A percentile compares a stretch with the other conserved stretches of the same genome.
These are phyloP conservation scores for Pseudogymnoascus sp. DNA, from an alignment of 2,329 filamentous ascomycete species.

Conservation along the genomic window DNA sequence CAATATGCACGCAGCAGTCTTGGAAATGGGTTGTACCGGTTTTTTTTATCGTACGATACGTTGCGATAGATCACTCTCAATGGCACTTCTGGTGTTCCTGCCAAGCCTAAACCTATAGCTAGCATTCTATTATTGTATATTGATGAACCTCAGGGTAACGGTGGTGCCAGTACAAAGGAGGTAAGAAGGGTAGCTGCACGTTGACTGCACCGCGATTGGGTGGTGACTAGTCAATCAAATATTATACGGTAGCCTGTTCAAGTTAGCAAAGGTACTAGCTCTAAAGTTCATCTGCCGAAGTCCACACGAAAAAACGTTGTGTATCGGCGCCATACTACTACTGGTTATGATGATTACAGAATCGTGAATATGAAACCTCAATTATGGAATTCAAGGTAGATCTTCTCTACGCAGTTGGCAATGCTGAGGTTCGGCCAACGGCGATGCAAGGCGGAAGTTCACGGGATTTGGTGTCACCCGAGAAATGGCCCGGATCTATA, in stretches of 20 bases:
- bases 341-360: neutral
- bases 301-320: neutral
- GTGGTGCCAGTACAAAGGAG: neutral
- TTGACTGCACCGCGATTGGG: neutral
- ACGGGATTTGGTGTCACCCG: neutral
- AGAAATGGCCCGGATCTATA: neutral
- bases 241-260: neutral
- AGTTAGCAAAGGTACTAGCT: neutral
- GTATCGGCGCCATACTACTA: neutral
- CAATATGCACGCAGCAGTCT: neutral
- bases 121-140: neutral
- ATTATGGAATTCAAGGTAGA: neutral
- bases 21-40: neutral
- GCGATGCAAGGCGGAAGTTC: neutral
- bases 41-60: neutral
- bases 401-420: neutral
- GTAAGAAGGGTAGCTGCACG: neutral
- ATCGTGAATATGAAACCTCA: conserved; percentile 5
- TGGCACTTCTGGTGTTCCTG: neutral
- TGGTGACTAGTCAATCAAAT: neutral
- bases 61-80: neutral
- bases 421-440: neutral
- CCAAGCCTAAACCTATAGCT: neutral
- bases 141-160: neutral
- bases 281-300: neutral